Base-by-base conservation (phyloP, 2,329 filamentous ascomycete genomes). In the Aspergillus aculeatus region DNA sequence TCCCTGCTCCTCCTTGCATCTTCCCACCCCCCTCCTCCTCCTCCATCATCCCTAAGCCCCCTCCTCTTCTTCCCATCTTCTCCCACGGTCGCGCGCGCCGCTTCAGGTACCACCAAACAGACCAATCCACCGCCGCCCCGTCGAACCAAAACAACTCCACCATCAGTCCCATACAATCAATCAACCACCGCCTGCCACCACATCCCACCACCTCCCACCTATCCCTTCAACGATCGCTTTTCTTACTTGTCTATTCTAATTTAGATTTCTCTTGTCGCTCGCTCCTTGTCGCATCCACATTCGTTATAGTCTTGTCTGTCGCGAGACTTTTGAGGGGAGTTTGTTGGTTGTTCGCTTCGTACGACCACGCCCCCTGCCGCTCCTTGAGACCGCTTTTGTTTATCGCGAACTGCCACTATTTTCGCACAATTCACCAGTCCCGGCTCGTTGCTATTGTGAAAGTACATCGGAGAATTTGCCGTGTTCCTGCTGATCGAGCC, bases 241-340 rank as follows among this genome's bases (percentile, higher is more conserved):
- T 62, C 47, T 31, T 47, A 47, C 54, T 61, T 61, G 49, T 58
- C 58, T 53, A 53, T 54, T 52, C 41, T 58, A 23, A 56, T 62
- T 35, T 59, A 65, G 64, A 67, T 61, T n/a, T 44, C 38, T 44
- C 58, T 60, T 60, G 64, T 69, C 68, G 64, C 64, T 71, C 69
- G 64, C 64, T 72, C 63, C 63, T 68, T 65, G 68, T 65, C 56
- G 57, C 60, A 55, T 50, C 50, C 31, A 68, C 70, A 58, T 61
- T 72, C 70, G 66, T 68, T 72, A 68, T 56, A 52, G 53, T 51
- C 41, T 53, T 61, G 53, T 50, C 57, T 59, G 48, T 55, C 54
- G 56, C 38, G 41, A 52, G 26, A 29, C 31, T 32, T 38, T 56
- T 59, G 47, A 62, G 62, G 64, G 60, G 54, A 55, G 51, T 50